Evolutionary conservation across 1,284 basidiomycete species (phyloP).

Genomic region (Sporisorium exsertum): DNA sequence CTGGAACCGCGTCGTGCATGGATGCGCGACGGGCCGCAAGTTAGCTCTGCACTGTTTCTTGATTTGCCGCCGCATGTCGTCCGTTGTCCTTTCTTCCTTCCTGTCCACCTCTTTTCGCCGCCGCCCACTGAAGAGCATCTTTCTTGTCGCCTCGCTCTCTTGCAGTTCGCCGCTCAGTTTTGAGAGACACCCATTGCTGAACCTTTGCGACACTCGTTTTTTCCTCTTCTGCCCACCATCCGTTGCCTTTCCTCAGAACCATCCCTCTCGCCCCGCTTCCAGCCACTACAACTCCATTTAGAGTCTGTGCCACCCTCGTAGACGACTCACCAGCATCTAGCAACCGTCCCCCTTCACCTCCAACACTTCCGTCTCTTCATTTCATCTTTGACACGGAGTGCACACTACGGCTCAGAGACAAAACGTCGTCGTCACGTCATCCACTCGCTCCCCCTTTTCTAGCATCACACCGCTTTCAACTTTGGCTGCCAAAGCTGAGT

Average conservation of each 20-base stretch:
- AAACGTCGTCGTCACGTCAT: background rate
- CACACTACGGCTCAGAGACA: background rate
- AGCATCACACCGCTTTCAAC: background rate
- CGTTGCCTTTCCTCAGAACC: background rate
- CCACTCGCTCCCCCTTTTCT: background rate
- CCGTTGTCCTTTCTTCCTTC: background rate
- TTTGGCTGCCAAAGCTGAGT: background rate
- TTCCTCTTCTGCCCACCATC: background rate
- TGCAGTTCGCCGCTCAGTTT: background rate
- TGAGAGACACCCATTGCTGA: constrained; percentile 6
- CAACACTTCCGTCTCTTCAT: constrained; percentile 17
- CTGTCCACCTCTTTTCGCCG: background rate
- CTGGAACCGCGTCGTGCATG: constrained; percentile 6
- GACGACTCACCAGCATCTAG: background rate
- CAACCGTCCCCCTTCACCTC: background rate
- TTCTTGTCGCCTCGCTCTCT: no score
- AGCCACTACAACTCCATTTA: background rate
- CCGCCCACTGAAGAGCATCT: background rate
- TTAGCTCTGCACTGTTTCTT: background rate
- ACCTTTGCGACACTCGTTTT: background rate
- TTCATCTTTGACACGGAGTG: background rate
- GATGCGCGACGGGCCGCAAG: background rate
- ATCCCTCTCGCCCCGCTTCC: background rate
- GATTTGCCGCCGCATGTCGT: constrained; percentile 1
- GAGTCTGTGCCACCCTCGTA: background rate